Conservation (phyloP, 148 eudicot species). For the Fallopia convolvulus region DNA sequence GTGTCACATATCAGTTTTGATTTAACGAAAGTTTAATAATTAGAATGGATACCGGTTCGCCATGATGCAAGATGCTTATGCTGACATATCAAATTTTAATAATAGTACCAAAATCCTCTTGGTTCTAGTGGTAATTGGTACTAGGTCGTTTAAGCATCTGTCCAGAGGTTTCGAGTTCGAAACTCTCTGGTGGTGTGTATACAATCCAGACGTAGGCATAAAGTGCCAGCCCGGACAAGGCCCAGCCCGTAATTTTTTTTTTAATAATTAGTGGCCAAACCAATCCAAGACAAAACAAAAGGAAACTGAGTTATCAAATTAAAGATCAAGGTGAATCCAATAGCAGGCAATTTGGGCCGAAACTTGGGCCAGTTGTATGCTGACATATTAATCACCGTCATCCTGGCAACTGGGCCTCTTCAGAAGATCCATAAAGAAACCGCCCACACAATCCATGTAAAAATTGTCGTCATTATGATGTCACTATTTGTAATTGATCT, state of each 20-base stretch:
- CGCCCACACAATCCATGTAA: neutral
- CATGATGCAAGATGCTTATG: neutral
- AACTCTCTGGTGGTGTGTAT: too few relatives aligned
- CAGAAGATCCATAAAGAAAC: neutral
- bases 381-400: neutral
- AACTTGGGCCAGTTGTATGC: neutral
- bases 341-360: neutral
- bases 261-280: too few relatives aligned
- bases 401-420: neutral
- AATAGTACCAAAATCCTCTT: too few relatives aligned
- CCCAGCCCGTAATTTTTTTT: too few relatives aligned
- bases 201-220: too few relatives aligned
- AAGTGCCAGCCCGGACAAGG: too few relatives aligned
- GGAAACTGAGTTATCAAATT: too few relatives aligned
- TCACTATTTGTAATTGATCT: neutral
- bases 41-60: neutral
- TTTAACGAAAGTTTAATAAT: neutral
- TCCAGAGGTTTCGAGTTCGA: too few relatives aligned
- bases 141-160: too few relatives aligned
- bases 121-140: too few relatives aligned
- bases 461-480: neutral
- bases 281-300: too few relatives aligned
- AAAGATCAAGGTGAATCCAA: neutral
- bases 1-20: constrained; percentile 22
- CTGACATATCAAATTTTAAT: neutral